Evolutionary conservation across 768 basidiomycete genomes (phyloP).

Genomic region (Dioszegia crocea): DNA sequence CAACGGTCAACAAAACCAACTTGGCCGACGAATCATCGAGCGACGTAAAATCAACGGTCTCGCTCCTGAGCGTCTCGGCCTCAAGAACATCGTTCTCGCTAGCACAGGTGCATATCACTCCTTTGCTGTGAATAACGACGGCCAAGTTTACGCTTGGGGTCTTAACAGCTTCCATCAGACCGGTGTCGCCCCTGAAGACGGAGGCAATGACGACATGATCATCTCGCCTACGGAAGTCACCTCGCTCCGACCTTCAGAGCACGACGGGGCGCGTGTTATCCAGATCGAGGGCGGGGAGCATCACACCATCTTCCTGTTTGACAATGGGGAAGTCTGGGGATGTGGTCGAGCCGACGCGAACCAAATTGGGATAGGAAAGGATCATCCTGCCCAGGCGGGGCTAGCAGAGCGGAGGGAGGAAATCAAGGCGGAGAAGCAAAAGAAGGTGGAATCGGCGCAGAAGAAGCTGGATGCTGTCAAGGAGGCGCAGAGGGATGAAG

Average conservation of each 20-base stretch:
- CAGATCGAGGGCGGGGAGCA: conserved; percentile 71
- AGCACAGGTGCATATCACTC: conserved; percentile 82
- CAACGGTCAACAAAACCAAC: conserved; percentile 81
- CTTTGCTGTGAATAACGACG: conserved; percentile 79
- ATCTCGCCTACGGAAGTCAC: conserved; percentile 56
- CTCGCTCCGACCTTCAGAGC: conserved; percentile 43
- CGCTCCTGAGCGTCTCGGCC: conserved; percentile 74
- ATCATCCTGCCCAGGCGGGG: conserved; percentile 51
- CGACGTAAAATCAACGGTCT: conserved; percentile 86
- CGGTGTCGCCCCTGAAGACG: conserved; percentile 53
- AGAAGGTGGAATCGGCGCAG: conserved; percentile 21
- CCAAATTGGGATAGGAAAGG: conserved; percentile 64
- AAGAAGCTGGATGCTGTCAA: conserved; percentile 24
- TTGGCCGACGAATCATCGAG: conserved; percentile 84
- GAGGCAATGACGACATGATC: conserved; percentile 51
- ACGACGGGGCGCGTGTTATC: conserved; percentile 51
- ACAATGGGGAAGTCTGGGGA: conserved; percentile 75
- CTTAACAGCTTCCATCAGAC: conserved; percentile 75
- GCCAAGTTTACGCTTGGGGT: conserved; percentile 93
- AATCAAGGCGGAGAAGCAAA: conserved; percentile 29
- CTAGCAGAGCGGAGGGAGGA: conserved; percentile 38
- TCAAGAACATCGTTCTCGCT: conserved; percentile 68
- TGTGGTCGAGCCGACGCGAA: conserved; percentile 79
- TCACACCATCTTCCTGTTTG: conserved; percentile 83
- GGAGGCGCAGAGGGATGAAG: conserved; percentile 20